Evolutionary conservation across 805 yeast species (phyloP).

Genomic region (Blastobotrys chiropterorum): DNA sequence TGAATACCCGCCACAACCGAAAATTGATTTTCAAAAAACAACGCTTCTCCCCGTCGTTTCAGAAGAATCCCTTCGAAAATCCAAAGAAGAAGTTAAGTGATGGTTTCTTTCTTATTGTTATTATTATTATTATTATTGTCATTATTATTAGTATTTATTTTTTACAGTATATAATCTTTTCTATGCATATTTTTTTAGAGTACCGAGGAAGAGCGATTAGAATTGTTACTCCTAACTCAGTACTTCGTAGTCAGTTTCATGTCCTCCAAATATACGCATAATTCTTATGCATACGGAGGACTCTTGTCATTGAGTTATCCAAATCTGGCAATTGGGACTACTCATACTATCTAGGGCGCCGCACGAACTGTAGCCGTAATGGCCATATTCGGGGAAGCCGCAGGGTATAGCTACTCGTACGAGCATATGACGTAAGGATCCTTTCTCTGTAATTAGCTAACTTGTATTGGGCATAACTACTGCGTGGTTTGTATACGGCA

Average conservation of each 20-base stretch:
- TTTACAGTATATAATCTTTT: not conserved
- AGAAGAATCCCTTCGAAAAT: constrained; percentile 5
- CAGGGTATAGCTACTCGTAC: too few relatives aligned
- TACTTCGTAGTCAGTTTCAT: too few relatives aligned
- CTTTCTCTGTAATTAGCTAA: too few relatives aligned
- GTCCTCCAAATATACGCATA: not conserved
- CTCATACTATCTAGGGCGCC: too few relatives aligned
- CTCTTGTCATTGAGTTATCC: too few relatives aligned
- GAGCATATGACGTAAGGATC: too few relatives aligned
- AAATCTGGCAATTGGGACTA: too few relatives aligned
- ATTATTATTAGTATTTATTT: not conserved
- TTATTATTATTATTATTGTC: not conserved
- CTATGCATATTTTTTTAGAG: not conserved
- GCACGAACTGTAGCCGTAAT: too few relatives aligned
- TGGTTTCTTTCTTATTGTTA: not conserved
- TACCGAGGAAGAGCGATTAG: not conserved
- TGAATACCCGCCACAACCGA: constrained; percentile 28
- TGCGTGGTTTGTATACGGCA: not conserved
- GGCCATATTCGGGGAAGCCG: too few relatives aligned
- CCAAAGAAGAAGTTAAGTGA: not conserved
- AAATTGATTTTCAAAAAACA: constrained; percentile 16
- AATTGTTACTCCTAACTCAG: too few relatives aligned
- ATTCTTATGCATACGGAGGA: too few relatives aligned
- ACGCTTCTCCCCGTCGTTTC: constrained; percentile 16
- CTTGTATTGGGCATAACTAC: not conserved